Evolutionary conservation across 768 basidiomycete genomes (phyloP), one percentile per base, ranked within the genome.

Genomic region (Podaxis sp.): DNA sequence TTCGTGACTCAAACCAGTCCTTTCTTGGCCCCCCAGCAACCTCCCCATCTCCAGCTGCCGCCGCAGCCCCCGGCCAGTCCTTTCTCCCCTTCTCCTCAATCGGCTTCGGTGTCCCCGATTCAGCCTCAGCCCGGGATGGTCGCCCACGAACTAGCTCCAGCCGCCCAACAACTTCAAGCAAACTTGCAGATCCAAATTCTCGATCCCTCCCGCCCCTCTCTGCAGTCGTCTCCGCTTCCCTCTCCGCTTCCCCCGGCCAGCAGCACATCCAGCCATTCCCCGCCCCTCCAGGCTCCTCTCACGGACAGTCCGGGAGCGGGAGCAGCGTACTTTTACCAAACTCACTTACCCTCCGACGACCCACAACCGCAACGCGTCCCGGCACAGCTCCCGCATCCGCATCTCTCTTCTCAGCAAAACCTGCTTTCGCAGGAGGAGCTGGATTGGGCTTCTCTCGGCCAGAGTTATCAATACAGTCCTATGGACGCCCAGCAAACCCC

Each of bases 1-100:
- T 88, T 88, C 87, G 85, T 83, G 85, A 85, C 80, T 79, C 86
- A 83, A 78, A 81, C 84, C 88, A 89, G 86, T 89, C 88, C 88
- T 89, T 89, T 88, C 88, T 86, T 87, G 73, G 63, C 68, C 69
- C 71, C 66, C 62, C 68, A 44, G 36, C 63, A 53, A 22, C 65
- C 54, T 53, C 77, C 70, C 26, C 77, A 69, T 67, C 80, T 73
- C 61, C 75, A 71, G 64, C 73, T 67, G 68, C 67, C 66, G 61
- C 67, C 64, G 63, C 72, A 73, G 71, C 69, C 71, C 80, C 79
- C 71, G 76, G 76, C 79, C 87, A 88, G 81, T 87, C 87, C 85
- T 89, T 87, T 87, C 87, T 83, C 81, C 69, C 79, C 83, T 79
- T 81, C 79, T 63, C 78, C 64, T 46, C 71, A 67, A 70, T 72